Base-by-base conservation (phyloP, 345 rosid species). In the Psidium friedrichsthalianum region DNA sequence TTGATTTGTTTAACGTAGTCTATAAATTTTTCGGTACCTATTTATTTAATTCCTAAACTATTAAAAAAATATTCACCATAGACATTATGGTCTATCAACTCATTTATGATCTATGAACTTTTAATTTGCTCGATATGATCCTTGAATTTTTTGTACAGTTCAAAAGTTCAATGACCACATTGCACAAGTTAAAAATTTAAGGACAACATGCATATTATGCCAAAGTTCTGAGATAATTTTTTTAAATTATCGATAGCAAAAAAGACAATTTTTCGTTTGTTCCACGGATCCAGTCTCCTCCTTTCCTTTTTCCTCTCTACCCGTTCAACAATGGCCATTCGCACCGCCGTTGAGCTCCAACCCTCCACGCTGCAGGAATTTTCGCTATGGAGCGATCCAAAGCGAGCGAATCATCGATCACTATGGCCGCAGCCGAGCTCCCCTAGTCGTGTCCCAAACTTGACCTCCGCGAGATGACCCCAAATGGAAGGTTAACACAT, bases 201-300 rank as follows among this genome's bases (percentile, higher is more conserved):
- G 1, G 5, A 64, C 0, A 2, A 0, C 1, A 8, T 32, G 0
- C 0, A 3, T 5, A 16, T 16, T 64, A 4, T 8, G 6, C 10
- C 3, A 16, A 64, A 32, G 0, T 18, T 64, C 3, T 2, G 2
- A 1, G 1, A 16, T 0, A 2, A 8, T 15, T 64, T 16, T 11
- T 64, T 1, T 32, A 32, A 32, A 64, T 64, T 6, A 8, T 64
- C 44, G 6, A 4, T 8, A 15, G 21, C 40, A 61, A 61, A 29
- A 29, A 15, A 29, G 2, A 15, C 5, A 6, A 6, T 7, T 16
- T 10, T 32, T 69, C 11, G 3, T 32, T 0, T 12, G 2, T 7
- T 1, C 24, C 0, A 0, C 0, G 32, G 0, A 1, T 69, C 3
- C 13, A 16, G 10, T 11, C 44, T 64, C 44, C 24, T 69, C 24